Percentiles rank a stretch among this genome's conserved stretches.
Evolutionary conservation across 1,284 basidiomycete genomes (phyloP).

Genomic region (Sporisorium sorghi): DNA sequence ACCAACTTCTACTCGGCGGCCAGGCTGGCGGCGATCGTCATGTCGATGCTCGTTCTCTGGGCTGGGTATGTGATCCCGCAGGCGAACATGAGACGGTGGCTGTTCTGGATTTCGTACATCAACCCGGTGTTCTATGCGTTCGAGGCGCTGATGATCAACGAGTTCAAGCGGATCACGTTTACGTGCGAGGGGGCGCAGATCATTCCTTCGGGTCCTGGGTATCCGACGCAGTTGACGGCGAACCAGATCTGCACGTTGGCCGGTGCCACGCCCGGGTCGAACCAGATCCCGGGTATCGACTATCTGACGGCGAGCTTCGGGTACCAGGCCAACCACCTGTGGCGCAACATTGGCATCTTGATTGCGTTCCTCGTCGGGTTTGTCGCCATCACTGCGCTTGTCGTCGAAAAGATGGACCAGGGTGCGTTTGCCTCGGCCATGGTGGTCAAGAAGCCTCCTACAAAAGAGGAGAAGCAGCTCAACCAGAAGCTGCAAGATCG

Average conservation of each 20-base stretch:
- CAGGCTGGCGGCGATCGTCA: constrained; percentile 58
- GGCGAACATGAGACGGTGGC: constrained; percentile 82
- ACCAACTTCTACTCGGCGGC: constrained; percentile 57
- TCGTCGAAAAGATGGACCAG: constrained; percentile 50
- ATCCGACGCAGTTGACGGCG: constrained; percentile 37
- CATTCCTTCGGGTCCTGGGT: constrained; percentile 39
- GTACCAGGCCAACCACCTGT: constrained; percentile 73
- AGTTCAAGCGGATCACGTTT: constrained; percentile 69
- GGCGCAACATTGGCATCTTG: constrained; percentile 72
- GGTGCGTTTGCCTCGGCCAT: constrained; percentile 62
- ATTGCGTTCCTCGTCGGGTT: constrained; percentile 65
- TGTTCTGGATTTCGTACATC: constrained; percentile 76
- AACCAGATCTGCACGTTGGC: constrained; percentile 70
- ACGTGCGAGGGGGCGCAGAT: constrained; percentile 53
- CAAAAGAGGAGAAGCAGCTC: constrained; percentile 43
- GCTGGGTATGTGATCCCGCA: constrained; percentile 61
- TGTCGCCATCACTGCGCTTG: constrained; percentile 55
- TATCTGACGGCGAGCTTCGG: constrained; percentile 75
- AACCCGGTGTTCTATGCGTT: constrained; percentile 78
- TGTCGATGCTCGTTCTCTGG: constrained; percentile 55
- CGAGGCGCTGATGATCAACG: constrained; percentile 75
- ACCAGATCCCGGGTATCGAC: constrained; percentile 71
- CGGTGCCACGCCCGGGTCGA: constrained; percentile 70
- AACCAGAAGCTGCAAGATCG: constrained; percentile 47
- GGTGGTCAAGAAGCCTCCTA: constrained; percentile 60